These are phyloP conservation scores for Periconia sp. DNA, from an alignment of 2,329 filamentous ascomycete species.

Conservation along the genomic window DNA sequence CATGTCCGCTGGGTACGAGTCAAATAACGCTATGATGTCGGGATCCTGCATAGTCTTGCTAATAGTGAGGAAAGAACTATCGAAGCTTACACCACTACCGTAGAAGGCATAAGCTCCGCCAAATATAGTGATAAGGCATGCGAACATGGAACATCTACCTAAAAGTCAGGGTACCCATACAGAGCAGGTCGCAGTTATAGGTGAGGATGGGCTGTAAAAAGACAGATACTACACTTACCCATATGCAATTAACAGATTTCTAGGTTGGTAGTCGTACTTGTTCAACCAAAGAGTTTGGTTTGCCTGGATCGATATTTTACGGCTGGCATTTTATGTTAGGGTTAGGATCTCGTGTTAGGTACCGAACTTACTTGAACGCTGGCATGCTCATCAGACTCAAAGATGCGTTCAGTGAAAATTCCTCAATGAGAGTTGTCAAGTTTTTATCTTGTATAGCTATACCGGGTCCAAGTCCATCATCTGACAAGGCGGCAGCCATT, in stretches of 20 bases:
- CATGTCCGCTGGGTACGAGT: too few relatives aligned
- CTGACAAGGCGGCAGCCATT: neutral
- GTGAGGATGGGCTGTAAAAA: too few relatives aligned
- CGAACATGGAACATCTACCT: too few relatives aligned
- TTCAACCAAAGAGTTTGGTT: constrained; percentile 7
- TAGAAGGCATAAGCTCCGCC: constrained; percentile 6
- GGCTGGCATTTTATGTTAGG: neutral
- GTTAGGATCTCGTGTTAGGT: neutral
- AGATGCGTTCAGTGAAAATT: constrained; percentile 8
- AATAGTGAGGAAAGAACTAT: constrained; percentile 6
- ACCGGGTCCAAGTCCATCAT: neutral
- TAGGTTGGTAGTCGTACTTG: constrained; percentile 10
- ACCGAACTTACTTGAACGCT: constrained; percentile 1
- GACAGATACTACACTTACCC: constrained; percentile 3
- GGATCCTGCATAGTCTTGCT: constrained; percentile 6
- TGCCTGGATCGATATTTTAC: neutral
- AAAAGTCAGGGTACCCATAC: too few relatives aligned
- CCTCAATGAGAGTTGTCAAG: constrained; percentile 3
- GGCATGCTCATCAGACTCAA: constrained; percentile 8
- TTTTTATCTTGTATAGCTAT: neutral
- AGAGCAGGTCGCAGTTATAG: too few relatives aligned
- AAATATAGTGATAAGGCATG: constrained; percentile 1
- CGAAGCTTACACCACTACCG: constrained; percentile 2
- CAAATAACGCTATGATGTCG: too few relatives aligned
- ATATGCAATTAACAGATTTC: constrained; percentile 14